These are phyloP conservation scores for Rugosomyces carneus DNA, from an alignment of 1,284 basidiomycete genomes.

Conservation along the genomic window DNA sequence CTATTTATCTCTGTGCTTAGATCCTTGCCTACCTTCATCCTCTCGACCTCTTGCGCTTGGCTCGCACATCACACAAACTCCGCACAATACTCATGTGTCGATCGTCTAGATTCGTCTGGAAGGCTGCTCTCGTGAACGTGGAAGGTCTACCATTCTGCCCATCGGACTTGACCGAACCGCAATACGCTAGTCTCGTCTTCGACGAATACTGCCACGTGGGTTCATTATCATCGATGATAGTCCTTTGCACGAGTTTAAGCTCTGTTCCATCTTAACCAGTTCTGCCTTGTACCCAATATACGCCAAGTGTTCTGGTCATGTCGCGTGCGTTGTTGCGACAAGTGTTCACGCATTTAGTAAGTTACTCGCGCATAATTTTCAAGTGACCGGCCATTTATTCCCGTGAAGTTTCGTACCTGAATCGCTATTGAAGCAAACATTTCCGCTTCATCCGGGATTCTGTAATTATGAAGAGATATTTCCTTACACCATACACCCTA, in stretches of 20 bases:
- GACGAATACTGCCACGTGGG: slow-evolving; percentile 24
- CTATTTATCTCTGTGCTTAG: not conserved
- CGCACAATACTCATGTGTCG: slow-evolving; percentile 17
- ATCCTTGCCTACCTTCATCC: slow-evolving; percentile 10
- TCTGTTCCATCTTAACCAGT: not conserved
- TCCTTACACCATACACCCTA: slow-evolving; percentile 20
- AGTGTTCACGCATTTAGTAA: slow-evolving; percentile 27
- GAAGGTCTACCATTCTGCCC: slow-evolving; percentile 25
- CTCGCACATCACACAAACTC: slow-evolving; percentile 17
- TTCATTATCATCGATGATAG: not conserved
- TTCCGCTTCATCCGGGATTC: slow-evolving; percentile 20
- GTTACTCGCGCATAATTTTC: slow-evolving; percentile 1
- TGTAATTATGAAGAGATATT: slow-evolving; percentile 24
- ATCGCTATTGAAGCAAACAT: slow-evolving; percentile 19
- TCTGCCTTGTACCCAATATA: slow-evolving; percentile 15
- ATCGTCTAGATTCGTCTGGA: slow-evolving; percentile 30
- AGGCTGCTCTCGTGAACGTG: slow-evolving; percentile 21
- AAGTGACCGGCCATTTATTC: not conserved
- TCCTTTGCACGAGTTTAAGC: not conserved
- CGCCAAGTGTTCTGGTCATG: slow-evolving; percentile 30
- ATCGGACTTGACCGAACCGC: slow-evolving; percentile 24
- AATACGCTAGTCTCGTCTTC: slow-evolving; percentile 26
- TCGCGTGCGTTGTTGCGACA: slow-evolving; percentile 30
- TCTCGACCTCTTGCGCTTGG: slow-evolving; percentile 21
- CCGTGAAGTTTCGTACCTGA: slow-evolving; percentile 24